phyloP scores from a whole-genome alignment of 805 yeast species.

The Candida wancherniae region DNA sequence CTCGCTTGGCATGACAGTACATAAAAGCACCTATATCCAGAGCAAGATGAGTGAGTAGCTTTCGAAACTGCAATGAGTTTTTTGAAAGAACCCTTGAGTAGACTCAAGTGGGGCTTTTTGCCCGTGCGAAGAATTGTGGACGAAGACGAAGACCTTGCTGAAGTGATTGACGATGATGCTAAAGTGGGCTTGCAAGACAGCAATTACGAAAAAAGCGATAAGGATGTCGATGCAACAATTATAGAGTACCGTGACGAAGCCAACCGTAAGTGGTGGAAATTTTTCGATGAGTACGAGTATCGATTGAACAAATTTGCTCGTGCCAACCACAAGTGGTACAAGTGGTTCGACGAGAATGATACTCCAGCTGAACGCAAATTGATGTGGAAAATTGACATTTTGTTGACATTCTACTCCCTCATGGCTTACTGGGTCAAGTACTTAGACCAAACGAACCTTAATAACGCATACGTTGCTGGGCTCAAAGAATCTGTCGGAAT shows the following conservation, averaged over 20 bases:
- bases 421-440: slow-evolving; percentile 32
- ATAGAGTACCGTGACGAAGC: slow-evolving; percentile 51
- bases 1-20: too few relatives aligned
- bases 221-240: slow-evolving; percentile 1
- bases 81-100: slow-evolving; percentile 12
- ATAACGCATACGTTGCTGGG: slow-evolving; percentile 26
- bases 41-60: too few relatives aligned
- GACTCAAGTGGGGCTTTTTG: slow-evolving; percentile 31
- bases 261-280: slow-evolving; percentile 45
- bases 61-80: slow-evolving; percentile 4
- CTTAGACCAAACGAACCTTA: slow-evolving; percentile 21
- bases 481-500: slow-evolving; percentile 20
- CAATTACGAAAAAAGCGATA: slow-evolving; percentile 7
- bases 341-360: slow-evolving; percentile 26
- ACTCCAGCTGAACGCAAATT: slow-evolving; percentile 27
- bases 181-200: slow-evolving; percentile 10
- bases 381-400: slow-evolving; percentile 26
- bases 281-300: slow-evolving; percentile 36
- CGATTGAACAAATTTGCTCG: slow-evolving; percentile 17
- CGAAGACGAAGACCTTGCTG: slow-evolving; percentile 17
- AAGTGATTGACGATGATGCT: neutral
- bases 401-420: slow-evolving; percentile 23
- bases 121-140: slow-evolving; percentile 33
- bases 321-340: slow-evolving; percentile 21
- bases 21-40: too few relatives aligned